These are phyloP conservation scores for Fusarium agapanthi DNA, from an alignment of 2,329 filamentous ascomycete species.

Conservation along the genomic window DNA sequence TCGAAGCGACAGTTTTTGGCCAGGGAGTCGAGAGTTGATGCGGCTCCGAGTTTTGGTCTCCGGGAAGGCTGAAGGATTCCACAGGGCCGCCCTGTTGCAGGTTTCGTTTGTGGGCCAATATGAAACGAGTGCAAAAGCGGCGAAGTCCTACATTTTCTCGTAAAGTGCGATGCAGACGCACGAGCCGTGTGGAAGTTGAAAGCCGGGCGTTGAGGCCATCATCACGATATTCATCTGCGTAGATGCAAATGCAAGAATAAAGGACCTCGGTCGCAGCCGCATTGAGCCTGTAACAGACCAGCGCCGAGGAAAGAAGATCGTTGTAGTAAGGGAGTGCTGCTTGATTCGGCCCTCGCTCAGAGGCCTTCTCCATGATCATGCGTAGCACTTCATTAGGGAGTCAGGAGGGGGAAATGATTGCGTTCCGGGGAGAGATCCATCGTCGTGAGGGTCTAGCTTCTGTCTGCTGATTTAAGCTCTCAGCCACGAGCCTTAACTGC, in stretches of 20 bases:
- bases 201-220: too few species aligned
- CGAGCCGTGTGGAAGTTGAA: not conserved
- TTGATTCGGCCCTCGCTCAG: not conserved
- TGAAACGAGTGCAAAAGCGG: not conserved
- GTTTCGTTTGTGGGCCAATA: not conserved
- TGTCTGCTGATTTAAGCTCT: too few species aligned
- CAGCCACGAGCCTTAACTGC: too few species aligned
- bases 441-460: not conserved
- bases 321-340: not conserved
- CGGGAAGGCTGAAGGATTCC: not conserved
- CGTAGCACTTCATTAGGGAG: not conserved
- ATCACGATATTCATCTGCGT: not conserved
- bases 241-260: not conserved
- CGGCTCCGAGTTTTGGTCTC: fast-evolving
- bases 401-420: not conserved
- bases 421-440: not conserved
- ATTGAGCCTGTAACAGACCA: not conserved
- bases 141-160: not conserved
- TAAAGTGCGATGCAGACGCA: not conserved
- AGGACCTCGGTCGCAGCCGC: not conserved
- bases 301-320: not conserved
- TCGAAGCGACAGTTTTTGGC: not conserved
- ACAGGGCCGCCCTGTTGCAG: not conserved
- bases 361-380: not conserved
- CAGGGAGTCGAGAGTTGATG: not conserved